A percentile compares a stretch with the other conserved stretches of the same genome.
Conservation (phyloP, 805 yeast species). For the Lipomyces yamanashiensis region DNA sequence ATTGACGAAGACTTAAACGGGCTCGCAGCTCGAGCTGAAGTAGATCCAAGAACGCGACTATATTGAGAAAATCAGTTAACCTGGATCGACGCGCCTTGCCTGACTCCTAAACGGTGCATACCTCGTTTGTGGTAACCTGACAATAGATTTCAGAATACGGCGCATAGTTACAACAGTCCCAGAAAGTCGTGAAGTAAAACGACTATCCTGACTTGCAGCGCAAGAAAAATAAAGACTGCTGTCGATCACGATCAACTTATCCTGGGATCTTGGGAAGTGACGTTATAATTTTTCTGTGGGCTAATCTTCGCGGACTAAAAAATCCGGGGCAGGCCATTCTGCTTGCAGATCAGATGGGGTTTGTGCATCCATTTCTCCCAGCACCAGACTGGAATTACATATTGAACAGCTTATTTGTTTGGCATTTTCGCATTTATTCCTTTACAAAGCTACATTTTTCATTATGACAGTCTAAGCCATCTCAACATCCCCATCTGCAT, state of each 20-base stretch:
- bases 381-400: not conserved
- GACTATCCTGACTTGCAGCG: not conserved
- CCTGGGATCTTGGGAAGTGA: not conserved
- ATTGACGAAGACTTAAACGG: not conserved
- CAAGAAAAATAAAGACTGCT: not conserved
- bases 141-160: constrained; percentile 3
- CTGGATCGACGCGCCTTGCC: not conserved
- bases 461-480: not conserved
- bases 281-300: not conserved
- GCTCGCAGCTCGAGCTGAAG: not conserved
- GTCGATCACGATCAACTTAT: not conserved
- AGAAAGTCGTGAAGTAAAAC: not conserved
- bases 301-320: not conserved
- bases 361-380: not conserved
- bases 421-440: not conserved
- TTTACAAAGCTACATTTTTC: not conserved
- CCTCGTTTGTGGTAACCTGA: not conserved
- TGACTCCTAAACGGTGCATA: not conserved
- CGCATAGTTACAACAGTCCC: constrained; percentile 4
- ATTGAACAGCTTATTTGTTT: not conserved
- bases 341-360: not conserved
- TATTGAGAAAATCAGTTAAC: not conserved
- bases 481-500: constrained; percentile 17
- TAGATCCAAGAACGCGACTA: constrained; percentile 2
- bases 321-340: not conserved